Conservation (phyloP, 176 grass and related monocot genomes). For the Cenchrus purpureus region DNA sequence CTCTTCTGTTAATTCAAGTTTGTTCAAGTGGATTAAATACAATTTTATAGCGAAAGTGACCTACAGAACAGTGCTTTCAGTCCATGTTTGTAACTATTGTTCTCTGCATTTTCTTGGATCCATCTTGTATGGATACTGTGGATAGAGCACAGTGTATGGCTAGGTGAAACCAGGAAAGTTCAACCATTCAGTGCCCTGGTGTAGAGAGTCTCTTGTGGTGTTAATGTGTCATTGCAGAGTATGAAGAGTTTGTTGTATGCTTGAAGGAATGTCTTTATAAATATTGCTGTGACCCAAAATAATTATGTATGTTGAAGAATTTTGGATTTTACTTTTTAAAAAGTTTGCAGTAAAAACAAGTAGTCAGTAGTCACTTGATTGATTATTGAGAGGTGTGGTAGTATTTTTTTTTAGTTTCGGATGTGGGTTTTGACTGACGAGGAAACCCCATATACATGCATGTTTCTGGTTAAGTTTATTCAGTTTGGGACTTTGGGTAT, state of each 20-base stretch:
- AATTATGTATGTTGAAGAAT: not conserved
- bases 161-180: not conserved
- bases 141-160: not conserved
- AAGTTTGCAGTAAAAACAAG: not conserved
- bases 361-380: not conserved
- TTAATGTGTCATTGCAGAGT: constrained; percentile 6
- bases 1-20: not conserved
- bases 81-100: not conserved
- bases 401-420: not conserved
- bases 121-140: constrained; percentile 1
- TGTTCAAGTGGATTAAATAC: constrained; percentile 10
- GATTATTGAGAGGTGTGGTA: not conserved
- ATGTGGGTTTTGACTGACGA: not conserved
- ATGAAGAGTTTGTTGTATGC: not conserved
- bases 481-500: not conserved
- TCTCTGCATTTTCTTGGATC: not conserved
- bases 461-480: not conserved
- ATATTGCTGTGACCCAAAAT: not conserved
- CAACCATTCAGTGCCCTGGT: not conserved
- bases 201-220: constrained; percentile 13
- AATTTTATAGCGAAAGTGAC: constrained; percentile 14
- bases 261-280: not conserved
- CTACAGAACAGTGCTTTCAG: not conserved
- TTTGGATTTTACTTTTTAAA: not conserved
- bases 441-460: not conserved